Base-by-base conservation (phyloP, 176 grass and related monocot genomes). In the Saccharum officinarum region DNA sequence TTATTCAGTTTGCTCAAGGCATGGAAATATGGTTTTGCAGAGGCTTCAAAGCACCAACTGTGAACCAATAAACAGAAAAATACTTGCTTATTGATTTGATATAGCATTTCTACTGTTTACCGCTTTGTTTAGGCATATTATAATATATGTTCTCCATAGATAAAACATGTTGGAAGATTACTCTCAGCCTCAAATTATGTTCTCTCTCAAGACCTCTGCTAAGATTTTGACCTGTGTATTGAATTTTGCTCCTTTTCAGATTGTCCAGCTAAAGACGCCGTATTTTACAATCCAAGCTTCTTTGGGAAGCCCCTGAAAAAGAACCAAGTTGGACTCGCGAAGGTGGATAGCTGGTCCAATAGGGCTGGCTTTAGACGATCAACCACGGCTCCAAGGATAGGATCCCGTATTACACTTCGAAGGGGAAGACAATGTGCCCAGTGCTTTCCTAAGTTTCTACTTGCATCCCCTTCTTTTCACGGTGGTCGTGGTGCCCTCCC, bases 391-490 rank as follows among this genome's bases (percentile, higher is more conserved):
- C 83, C 79, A 84, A 91, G 71, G 54, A 93, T 71, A 95, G 93
- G 73, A 86, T 9, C 80, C 41, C 91, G 86, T 61, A 60, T 68
- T 71, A 75, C 87, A 87, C 70, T 26, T 16, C 74, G 80, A 81
- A 92, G 88, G 83, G 80, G 78, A 87, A 85, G 72, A 61, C 69
- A 92, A 93, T 95, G 91, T 22, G 66, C 54, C 49, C 73, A 89
- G 38, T 26, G 59, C 13, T 91, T 87, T 91, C 88, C 91, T 91
- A 95, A 95, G 83, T 95, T 92, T 79, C 71, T 95, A 22, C 93
- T 95, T 80, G 80, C 93, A 18, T 93, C 93, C 81, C 93, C 93
- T 85, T 88, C 93, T 85, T 95, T 95, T 79, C 93, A 95, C 88
- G 91, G 93, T 63, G 93, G 91, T 12, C 88, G 91, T 13, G 93